Percentiles rank a stretch among this genome's conserved stretches.
Conservation (phyloP, 768 basidiomycete species). For the Dacryopinax primogenitus region DNA sequence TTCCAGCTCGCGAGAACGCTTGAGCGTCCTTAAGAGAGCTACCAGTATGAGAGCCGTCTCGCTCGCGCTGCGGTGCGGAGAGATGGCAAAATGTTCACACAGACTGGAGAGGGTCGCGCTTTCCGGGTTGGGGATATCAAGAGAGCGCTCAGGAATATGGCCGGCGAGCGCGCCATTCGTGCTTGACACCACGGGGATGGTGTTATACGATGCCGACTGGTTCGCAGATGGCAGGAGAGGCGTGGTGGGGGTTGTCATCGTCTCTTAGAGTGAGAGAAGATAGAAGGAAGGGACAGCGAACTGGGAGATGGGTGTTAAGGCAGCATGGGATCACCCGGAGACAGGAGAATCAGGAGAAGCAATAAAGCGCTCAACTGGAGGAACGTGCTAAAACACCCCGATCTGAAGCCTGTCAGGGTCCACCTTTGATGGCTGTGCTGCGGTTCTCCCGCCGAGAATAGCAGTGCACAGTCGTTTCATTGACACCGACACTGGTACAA, state of each 20-base stretch:
- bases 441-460: background rate
- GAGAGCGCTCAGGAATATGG: background rate
- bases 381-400: background rate
- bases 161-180: background rate
- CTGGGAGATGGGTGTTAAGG: background rate
- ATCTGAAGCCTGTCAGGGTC: background rate
- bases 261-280: background rate
- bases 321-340: background rate
- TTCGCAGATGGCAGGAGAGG: background rate
- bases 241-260: background rate
- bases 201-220: conserved; percentile 1
- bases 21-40: background rate
- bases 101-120: background rate
- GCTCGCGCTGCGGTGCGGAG: background rate
- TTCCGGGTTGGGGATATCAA: background rate
- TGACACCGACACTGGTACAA: background rate
- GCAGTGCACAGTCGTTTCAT: conserved; percentile 7
- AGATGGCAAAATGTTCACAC: background rate
- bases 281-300: background rate
- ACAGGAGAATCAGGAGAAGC: background rate
- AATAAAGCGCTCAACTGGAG: background rate
- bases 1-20: background rate
- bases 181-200: background rate
- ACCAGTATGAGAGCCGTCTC: background rate
- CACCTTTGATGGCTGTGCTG: background rate